Evolutionary conservation across 2,329 filamentous ascomycete species (phyloP), one percentile per base, ranked within the genome.

Genomic region (Eurotiales sp.): DNA sequence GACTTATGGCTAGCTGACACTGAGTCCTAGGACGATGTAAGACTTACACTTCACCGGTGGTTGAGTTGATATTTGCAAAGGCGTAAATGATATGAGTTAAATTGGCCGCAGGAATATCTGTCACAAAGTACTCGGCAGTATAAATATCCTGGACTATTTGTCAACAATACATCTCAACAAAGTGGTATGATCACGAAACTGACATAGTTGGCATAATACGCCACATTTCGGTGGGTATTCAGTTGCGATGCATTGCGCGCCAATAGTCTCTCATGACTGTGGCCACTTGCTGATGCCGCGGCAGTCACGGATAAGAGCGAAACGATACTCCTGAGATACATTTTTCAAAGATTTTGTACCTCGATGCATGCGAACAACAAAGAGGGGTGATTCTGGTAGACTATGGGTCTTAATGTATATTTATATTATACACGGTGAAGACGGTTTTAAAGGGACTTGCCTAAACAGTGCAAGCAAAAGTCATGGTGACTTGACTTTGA

Each of bases 141-240:
- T 95, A 95, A 60, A 93, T 91, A 58, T 86, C 88, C 88, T 75
- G 27, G 44, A 17, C 8, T 14, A n/a, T 15, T 2, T n/a, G 8
- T 39, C 15, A 2, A 49, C 11, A n/a, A n/a, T n/a, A n/a, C n/a
- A n/a, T n/a, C n/a, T n/a, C n/a, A n/a, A n/a, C n/a, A n/a, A n/a
- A n/a, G n/a, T n/a, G n/a, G n/a, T n/a, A n/a, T n/a, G 1, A 21
- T 21, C 17, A 27, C 32, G n/a, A 14, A 7, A 30, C 46, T 22
- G 30, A 49, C 46, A 30, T 23, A 49, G 25, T 49, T 41, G 12
- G 15, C 29, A 32, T 30, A 49, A 8, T 49, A 49, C 30, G 36
- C 46, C 40, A 21, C 30, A 27, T 34, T 37, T 37, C 44, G 30
- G 17, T 30, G 29, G n/a, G 6, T 14, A 11, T 4, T 46, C 17